Conservation (phyloP, 495 filamentous ascomycete genomes). For the Trichoderma reesei region DNA sequence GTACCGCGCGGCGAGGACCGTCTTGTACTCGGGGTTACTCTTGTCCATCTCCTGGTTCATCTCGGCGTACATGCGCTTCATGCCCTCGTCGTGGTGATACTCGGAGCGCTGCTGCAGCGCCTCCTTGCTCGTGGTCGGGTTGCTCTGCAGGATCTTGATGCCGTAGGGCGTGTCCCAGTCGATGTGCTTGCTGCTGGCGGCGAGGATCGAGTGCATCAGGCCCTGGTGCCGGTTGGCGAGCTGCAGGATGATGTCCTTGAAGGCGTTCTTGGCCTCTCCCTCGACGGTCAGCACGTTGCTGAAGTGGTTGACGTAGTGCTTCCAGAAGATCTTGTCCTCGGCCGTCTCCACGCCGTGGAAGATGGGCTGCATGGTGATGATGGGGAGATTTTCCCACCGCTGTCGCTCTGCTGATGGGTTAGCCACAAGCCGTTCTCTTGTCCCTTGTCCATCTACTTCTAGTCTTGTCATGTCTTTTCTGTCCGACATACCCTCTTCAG, state of each 20-base stretch:
- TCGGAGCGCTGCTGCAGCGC: constrained; percentile 38
- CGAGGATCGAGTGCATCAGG: constrained; percentile 88
- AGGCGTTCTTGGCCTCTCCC: constrained; percentile 77
- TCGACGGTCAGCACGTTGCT: constrained; percentile 75
- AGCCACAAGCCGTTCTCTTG: constrained; percentile 14
- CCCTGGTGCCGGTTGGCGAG: constrained; percentile 77
- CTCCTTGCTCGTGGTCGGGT: constrained; percentile 30
- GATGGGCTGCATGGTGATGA: constrained; percentile 62
- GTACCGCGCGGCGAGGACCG: constrained; percentile 56
- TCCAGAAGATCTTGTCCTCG: constrained; percentile 72
- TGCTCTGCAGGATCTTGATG: constrained; percentile 32
- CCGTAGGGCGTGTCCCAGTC: constrained; percentile 44
- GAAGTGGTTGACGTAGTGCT: constrained; percentile 75
- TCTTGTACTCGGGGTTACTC: constrained; percentile 31
- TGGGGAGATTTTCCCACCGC: constrained; percentile 35
- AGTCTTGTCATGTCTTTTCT: too few species aligned
- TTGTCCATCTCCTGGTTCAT: constrained; percentile 30
- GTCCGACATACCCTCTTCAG: constrained; percentile 54
- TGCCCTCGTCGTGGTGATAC: constrained; percentile 52
- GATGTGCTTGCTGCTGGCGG: constrained; percentile 75
- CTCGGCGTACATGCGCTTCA: constrained; percentile 44
- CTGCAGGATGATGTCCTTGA: constrained; percentile 78
- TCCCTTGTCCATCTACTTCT: too few species aligned
- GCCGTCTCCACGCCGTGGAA: constrained; percentile 82
- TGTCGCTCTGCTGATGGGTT: constrained; percentile 31